Base-by-base conservation (phyloP, 2,329 filamentous ascomycete genomes). In the Tolypocladium ovalisporum region DNA sequence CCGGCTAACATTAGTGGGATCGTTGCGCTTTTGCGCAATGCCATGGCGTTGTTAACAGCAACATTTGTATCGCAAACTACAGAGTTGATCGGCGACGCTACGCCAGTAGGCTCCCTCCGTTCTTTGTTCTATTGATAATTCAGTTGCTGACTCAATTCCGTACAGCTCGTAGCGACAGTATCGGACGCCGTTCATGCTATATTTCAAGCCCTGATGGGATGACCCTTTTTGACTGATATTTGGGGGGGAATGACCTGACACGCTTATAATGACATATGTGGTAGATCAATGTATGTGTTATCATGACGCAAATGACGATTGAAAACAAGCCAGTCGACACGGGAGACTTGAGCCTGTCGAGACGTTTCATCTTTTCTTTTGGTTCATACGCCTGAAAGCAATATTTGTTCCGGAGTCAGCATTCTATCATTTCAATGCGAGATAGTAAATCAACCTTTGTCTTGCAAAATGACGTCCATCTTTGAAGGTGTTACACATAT, bases 81-180 rank as follows among this genome's bases (percentile, higher is more conserved):
- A 17, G 44, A 29, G 24, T 19, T 47, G 15, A 47, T 47, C 27
- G 24, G 24, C 13, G 44, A 47, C 15, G 44, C 44, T 47, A 47
- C 44, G 10, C 44, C 44, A 1, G 44, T 47, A 29, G 6, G 24
- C 29, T 19, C 44, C 7, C 15, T 29, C 7, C 24, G 4, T 47
- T 9, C 29, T 9, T 8, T 19, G 1, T 7, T 1, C 15, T 1
- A 6, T 9, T 1, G 7, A 8, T 1, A 9, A 17, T 8, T 8
- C 15, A 47, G 15, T 27, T 29, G 24, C 44, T 47, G 5, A 47
- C 24, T 47, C 13, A 2, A 19, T 17, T 9, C 9, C 2, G 3
- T 15, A 29, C 24, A 47, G 44, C 44, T 47, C 15, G 44, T 47
- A 13, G 44, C 44, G 15, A 47, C 44, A 47, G 29, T 47, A 29